phyloP scores from a whole-genome alignment of 2,329 filamentous ascomycete species.

The Scedosporium boydii region DNA sequence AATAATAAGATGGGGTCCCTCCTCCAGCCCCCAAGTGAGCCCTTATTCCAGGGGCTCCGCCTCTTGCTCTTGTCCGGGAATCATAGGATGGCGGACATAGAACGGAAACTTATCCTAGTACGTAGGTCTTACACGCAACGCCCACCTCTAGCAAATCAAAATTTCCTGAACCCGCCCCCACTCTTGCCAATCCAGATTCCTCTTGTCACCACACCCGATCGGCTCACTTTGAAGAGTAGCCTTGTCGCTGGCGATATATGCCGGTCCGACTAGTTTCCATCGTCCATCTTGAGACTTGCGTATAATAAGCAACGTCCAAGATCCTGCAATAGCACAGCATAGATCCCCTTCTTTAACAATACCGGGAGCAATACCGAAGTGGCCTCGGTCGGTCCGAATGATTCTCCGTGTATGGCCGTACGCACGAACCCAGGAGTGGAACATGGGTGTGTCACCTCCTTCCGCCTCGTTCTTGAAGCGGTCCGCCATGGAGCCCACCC shows the following conservation, averaged over 20 bases:
- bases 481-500: not conserved
- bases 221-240: not conserved
- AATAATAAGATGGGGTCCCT: too few relatives aligned
- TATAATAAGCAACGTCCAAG: not conserved
- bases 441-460: not conserved
- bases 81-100: too few relatives aligned
- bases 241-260: not conserved
- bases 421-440: conserved; percentile 2
- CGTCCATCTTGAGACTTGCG: not conserved
- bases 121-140: too few relatives aligned
- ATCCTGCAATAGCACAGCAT: not conserved
- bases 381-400: not conserved
- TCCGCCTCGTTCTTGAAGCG: not conserved
- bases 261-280: not conserved
- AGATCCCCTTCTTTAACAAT: not conserved
- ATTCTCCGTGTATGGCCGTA: conserved; percentile 1
- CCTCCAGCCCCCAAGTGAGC: too few relatives aligned
- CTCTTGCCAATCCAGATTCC: not conserved
- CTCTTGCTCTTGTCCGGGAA: too few relatives aligned
- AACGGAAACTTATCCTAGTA: too few relatives aligned
- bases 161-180: not conserved
- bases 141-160: not conserved
- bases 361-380: conserved; percentile 1
- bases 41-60: too few relatives aligned
- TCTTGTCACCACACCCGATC: not conserved